Percentiles rank a stretch among this genome's conserved stretches.
phyloP scores from a whole-genome alignment of 495 filamentous ascomycete genomes.

The Acidiella bohemica region DNA sequence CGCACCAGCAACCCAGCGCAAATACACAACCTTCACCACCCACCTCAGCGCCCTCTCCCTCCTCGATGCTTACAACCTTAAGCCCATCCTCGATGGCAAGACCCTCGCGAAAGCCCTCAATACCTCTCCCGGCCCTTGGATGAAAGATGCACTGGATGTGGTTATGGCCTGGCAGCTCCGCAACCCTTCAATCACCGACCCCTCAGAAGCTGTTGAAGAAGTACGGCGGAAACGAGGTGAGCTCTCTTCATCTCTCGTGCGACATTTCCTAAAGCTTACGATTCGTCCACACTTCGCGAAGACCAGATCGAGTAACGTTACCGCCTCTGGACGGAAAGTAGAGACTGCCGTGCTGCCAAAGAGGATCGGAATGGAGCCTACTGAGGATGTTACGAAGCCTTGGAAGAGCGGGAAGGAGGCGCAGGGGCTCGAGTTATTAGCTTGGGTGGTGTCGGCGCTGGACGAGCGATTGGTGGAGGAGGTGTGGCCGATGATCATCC shows the following conservation, averaged over 20 bases:
- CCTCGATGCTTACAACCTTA: constrained; percentile 30
- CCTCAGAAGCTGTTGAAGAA: constrained; percentile 50
- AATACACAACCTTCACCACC: constrained; percentile 43
- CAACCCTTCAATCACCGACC: constrained; percentile 51
- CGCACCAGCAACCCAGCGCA: constrained; percentile 26
- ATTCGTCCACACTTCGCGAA: constrained; percentile 31
- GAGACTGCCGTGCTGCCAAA: constrained; percentile 9
- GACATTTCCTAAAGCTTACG: constrained; percentile 31
- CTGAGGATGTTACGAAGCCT: constrained; percentile 44
- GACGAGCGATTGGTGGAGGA: constrained; percentile 26
- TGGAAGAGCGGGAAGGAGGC: constrained; percentile 54
- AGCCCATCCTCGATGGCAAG: constrained; percentile 38
- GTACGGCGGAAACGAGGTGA: constrained; percentile 34
- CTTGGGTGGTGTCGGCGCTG: constrained; percentile 47
- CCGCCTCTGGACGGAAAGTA: constrained; percentile 19
- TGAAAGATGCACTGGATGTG: constrained; percentile 54
- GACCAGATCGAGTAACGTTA: constrained; percentile 17
- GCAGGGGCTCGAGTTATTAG: constrained; percentile 48
- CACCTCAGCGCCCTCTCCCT: constrained; percentile 36
- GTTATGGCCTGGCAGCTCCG: constrained; percentile 75
- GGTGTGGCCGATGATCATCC: constrained; percentile 71
- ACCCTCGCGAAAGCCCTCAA: constrained; percentile 48
- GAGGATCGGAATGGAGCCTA: constrained; percentile 16
- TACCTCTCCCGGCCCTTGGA: constrained; percentile 60
- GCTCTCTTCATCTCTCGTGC: constrained; percentile 27